Evolutionary conservation across 208 protist species (phyloP).

Genomic region (Acanthamoeba polyphaga): DNA sequence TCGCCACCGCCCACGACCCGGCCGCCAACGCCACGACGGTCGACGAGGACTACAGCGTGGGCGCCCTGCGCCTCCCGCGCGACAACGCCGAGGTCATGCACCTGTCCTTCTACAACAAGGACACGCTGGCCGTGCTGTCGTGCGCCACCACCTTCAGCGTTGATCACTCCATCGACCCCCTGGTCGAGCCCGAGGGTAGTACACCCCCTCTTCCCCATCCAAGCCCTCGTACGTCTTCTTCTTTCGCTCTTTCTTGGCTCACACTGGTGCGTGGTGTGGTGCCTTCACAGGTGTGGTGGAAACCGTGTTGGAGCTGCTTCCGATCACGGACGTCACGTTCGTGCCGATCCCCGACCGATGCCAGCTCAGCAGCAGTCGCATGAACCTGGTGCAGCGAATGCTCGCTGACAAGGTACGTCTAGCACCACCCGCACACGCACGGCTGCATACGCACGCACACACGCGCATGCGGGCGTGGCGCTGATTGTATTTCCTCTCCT

Average conservation of each 20-base stretch:
- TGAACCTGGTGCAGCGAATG: conserved; percentile 31
- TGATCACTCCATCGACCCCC: conserved; percentile 6
- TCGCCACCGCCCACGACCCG: not conserved
- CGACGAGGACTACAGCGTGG: conserved; percentile 25
- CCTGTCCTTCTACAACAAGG: conserved; percentile 47
- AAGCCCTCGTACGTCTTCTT: not conserved
- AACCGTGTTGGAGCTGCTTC: not conserved
- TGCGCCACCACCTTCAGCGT: conserved; percentile 12
- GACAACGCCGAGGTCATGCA: conserved; percentile 48
- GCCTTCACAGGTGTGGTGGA: not conserved
- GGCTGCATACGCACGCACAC: not conserved
- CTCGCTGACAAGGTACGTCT: conserved; percentile 23
- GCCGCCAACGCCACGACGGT: not conserved
- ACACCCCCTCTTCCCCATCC: not conserved
- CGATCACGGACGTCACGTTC: not conserved
- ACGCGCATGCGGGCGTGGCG: not conserved
- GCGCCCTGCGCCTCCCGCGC: conserved; percentile 15
- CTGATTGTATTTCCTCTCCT: not conserved
- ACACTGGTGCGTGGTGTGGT: not conserved
- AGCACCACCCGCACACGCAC: not conserved
- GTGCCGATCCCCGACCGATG: conserved; percentile 4
- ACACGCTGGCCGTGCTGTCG: conserved; percentile 36
- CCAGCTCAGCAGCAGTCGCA: not conserved
- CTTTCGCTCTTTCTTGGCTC: not conserved
- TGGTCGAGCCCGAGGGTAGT: not conserved